Conservation (phyloP, 2,329 filamentous ascomycete genomes). For the Diplodia intermedia region DNA sequence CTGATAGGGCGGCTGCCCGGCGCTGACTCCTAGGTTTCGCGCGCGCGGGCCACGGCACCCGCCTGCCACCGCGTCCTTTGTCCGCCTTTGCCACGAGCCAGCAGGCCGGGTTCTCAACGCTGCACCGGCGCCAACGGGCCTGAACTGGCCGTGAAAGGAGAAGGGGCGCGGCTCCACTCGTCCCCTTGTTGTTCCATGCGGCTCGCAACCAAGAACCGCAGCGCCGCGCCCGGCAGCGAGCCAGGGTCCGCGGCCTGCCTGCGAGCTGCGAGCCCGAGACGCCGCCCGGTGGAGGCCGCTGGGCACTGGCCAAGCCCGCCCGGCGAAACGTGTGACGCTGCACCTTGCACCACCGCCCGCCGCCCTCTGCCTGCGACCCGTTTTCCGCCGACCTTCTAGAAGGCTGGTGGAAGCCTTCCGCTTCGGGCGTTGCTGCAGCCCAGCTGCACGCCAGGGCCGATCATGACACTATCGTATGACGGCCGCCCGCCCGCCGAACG, state of each 20-base stretch:
- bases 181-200: slow-evolving; percentile 9
- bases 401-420: slow-evolving; percentile 9
- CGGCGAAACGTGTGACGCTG: slow-evolving; percentile 14
- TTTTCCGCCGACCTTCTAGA: slow-evolving; percentile 22
- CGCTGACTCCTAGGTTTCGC: slow-evolving; percentile 15
- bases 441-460: slow-evolving; percentile 27
- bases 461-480: slow-evolving; percentile 32
- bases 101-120: slow-evolving; percentile 11
- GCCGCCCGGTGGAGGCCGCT: background rate
- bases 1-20: slow-evolving; percentile 14
- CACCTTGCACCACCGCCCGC: background rate
- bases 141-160: slow-evolving; percentile 19
- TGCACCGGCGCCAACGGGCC: slow-evolving; percentile 13
- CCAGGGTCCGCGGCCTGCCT: background rate
- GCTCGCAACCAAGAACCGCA: slow-evolving; percentile 22
- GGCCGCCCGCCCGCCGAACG: slow-evolving; percentile 20
- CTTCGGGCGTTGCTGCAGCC: slow-evolving; percentile 22
- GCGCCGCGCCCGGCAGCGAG: background rate
- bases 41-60: slow-evolving; percentile 6
- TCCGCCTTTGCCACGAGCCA: slow-evolving; percentile 28
- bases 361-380: slow-evolving; percentile 3
- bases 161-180: slow-evolving; percentile 27
- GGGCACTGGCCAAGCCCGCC: background rate
- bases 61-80: slow-evolving; percentile 12
- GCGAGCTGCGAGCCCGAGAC: background rate